These are phyloP conservation scores for Boletus rubropictus DNA, from an alignment of 768 basidiomycete species.

Conservation along the genomic window DNA sequence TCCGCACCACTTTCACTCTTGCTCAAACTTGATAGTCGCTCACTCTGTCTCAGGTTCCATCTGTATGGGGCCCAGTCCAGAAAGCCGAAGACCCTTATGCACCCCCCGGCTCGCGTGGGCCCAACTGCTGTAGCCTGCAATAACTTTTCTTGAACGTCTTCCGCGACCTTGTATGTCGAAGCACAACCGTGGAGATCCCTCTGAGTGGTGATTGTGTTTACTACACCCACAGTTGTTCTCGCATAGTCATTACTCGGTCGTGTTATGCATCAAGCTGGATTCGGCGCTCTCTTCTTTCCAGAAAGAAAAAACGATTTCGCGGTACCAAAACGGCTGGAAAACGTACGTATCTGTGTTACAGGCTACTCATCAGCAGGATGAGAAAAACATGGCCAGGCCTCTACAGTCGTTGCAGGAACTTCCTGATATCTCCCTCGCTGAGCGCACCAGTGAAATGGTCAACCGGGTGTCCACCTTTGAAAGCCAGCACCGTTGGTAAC, in stretches of 20 bases:
- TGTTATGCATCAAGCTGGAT: constrained; percentile 10
- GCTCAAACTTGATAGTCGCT: constrained; percentile 8
- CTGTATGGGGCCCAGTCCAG: constrained; percentile 94
- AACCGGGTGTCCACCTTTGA: constrained; percentile 56
- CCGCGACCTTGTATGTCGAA: neutral
- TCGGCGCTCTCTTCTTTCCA: neutral
- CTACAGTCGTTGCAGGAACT: constrained; percentile 42
- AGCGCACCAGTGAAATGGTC: constrained; percentile 59
- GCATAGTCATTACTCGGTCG: constrained; percentile 7
- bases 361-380: neutral
- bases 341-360: neutral
- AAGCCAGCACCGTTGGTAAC: constrained; percentile 77
- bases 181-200: neutral
- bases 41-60: constrained; percentile 62
- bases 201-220: constrained; percentile 7
- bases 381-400: neutral
- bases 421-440: constrained; percentile 37
- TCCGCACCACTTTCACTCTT: constrained; percentile 28
- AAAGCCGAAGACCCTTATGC: constrained; percentile 92
- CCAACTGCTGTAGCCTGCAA: constrained; percentile 57
- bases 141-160: constrained; percentile 22
- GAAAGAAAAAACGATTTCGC: too few relatives aligned
- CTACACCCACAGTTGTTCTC: constrained; percentile 8
- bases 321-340: constrained; percentile 6
- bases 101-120: constrained; percentile 50